phyloP scores from a whole-genome alignment of 352 stramenopile species.

The Pythium inflatum region DNA sequence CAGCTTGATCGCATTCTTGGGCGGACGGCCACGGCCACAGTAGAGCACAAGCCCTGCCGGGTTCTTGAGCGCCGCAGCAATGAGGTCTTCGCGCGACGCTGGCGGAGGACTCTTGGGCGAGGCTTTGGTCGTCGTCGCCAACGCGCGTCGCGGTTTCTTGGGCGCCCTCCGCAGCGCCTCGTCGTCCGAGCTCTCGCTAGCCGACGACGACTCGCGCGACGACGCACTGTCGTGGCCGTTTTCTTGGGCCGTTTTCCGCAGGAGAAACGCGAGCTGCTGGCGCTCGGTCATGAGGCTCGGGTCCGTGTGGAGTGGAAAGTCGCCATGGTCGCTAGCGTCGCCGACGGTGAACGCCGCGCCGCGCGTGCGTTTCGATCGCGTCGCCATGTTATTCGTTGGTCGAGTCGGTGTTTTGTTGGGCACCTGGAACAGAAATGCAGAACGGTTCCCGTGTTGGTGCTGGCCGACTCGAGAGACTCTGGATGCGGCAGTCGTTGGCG shows the following conservation, averaged over 20 bases:
- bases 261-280: slow-evolving; percentile 76
- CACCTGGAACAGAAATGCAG: background rate
- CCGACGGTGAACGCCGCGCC: slow-evolving; percentile 7
- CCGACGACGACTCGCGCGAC: slow-evolving; percentile 16
- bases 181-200: slow-evolving; percentile 38
- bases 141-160: slow-evolving; percentile 15
- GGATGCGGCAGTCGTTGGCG: background rate
- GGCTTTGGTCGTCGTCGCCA: slow-evolving; percentile 9
- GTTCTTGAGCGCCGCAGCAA: slow-evolving; percentile 30
- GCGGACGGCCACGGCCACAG: slow-evolving; percentile 20
- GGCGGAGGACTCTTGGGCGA: slow-evolving; percentile 18
- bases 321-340: slow-evolving; percentile 13
- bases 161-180: slow-evolving; percentile 31
- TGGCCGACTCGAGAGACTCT: no score
- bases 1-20: slow-evolving; percentile 33
- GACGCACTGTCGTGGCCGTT: slow-evolving; percentile 16
- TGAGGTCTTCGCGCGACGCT: slow-evolving; percentile 21
- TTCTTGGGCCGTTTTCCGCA: slow-evolving; percentile 67
- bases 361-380: slow-evolving; percentile 25
- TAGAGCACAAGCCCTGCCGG: slow-evolving; percentile 26
- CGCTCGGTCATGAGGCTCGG: slow-evolving; percentile 81
- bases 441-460: background rate
- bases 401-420: background rate
- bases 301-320: slow-evolving; percentile 44
- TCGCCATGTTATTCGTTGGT: slow-evolving; percentile 10